Percentiles rank a stretch among this genome's conserved stretches.
These are phyloP conservation scores for Arthrobotrys pseudoclavata DNA, from an alignment of 2,329 filamentous ascomycete species.

Conservation along the genomic window DNA sequence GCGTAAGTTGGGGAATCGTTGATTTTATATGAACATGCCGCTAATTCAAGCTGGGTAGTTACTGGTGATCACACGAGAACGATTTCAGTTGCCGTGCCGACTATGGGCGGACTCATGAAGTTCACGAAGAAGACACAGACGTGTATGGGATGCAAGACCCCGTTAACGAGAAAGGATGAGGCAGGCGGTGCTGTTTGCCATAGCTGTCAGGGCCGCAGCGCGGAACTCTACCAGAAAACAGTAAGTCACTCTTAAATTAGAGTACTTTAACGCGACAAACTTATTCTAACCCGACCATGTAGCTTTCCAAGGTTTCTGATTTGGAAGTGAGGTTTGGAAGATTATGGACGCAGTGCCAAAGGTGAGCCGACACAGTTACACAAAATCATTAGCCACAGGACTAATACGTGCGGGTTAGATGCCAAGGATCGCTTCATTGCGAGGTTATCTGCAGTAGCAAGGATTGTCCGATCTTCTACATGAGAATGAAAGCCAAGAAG, in stretches of 20 bases:
- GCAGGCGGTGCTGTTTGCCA: slow-evolving; percentile 87
- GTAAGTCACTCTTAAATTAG: slow-evolving; percentile 6
- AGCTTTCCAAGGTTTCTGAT: slow-evolving; percentile 85
- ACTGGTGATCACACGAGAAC: slow-evolving; percentile 95
- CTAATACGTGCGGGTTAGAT: slow-evolving; percentile 98
- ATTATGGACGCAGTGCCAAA: slow-evolving; percentile 97
- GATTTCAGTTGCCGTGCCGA: slow-evolving; percentile 91
- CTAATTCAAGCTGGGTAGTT: slow-evolving; percentile 66
- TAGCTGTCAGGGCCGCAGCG: slow-evolving; percentile 85
- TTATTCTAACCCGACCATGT: neutral
- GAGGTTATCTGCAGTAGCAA: slow-evolving; percentile 97
- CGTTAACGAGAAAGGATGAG: slow-evolving; percentile 83
- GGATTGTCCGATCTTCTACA: slow-evolving; percentile 99
- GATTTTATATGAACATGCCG: neutral
- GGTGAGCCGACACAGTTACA: slow-evolving; percentile 81
- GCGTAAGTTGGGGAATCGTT: slow-evolving; percentile 63
- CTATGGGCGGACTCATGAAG: slow-evolving; percentile 95
- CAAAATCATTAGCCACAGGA: slow-evolving; percentile 87
- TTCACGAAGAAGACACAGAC: slow-evolving; percentile 98
- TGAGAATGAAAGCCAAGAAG: slow-evolving; percentile 99
- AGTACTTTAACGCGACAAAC: neutral
- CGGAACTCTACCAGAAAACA: slow-evolving; percentile 93
- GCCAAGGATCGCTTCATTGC: slow-evolving; percentile 97
- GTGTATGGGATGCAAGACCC: slow-evolving; percentile 99
- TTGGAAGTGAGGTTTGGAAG: slow-evolving; percentile 92